Base-by-base conservation (phyloP, 2,329 filamentous ascomycete species). In the Aschersonia sp. region DNA sequence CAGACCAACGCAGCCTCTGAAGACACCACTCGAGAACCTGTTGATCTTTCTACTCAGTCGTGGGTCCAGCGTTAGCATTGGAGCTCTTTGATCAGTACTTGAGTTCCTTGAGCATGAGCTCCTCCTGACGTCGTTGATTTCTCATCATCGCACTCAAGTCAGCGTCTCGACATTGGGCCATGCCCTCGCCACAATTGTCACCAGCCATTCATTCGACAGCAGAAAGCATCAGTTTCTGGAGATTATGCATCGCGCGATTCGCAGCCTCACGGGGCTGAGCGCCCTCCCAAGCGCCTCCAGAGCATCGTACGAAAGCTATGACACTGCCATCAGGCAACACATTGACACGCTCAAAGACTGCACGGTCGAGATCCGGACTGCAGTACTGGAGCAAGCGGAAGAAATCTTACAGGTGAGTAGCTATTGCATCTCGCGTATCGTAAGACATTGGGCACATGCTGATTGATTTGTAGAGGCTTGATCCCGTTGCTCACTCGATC, bases 401-500 rank as follows among this genome's bases (percentile, higher is more conserved):
- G 51, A 66, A 44, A 58, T 75, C 5, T 60, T 78, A 4, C 55
- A 68, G 52, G 73, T 71, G 58, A 38, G 12, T 38, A 38, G 2
- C 45, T 12, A 5, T 30, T 4, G 9, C 9, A n/a, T 20, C 5
- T 28, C 31, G 30, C 5, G 5, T 31, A 31, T 30, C 30, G 43
- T 29, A 9, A 12, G 7, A 7, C 35, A 38, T 38, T 20, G 35
- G 7, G 35, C 35, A 12, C 35, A 9, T 12, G 35, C 35, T 38
- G 12, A 38, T 12, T 38, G 9, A 41, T 30, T n/a, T 30, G 30
- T 45, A 78, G 70, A 56, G 63, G 9, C 57, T 78, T 30, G 58
- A 77, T 52, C 72, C 75, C 1, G 59, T 65, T 5, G 48, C 63
- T 43, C 65, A 80, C 54, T 73, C 75, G 5, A 67, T 77, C 48